Evolutionary conservation across 352 stramenopile species (phyloP).

Genomic region (Lagenidium sp.): DNA sequence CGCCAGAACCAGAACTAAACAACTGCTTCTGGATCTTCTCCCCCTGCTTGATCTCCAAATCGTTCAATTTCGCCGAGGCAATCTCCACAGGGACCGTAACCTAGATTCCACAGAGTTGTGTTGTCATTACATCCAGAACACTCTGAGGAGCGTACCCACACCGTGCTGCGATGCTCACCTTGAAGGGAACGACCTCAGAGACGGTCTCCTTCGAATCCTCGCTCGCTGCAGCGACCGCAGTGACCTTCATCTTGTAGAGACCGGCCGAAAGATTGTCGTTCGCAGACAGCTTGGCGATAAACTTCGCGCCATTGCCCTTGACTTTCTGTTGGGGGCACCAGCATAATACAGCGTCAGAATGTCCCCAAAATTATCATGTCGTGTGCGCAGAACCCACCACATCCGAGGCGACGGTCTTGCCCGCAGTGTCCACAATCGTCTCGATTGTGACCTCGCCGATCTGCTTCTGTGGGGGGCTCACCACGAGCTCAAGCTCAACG

Average conservation of each 20-base stretch:
- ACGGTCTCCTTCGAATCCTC: conserved; percentile 33
- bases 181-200: conserved; percentile 60
- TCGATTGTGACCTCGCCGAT: conserved; percentile 53
- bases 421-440: conserved; percentile 59
- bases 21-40: conserved; percentile 39
- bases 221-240: conserved; percentile 24
- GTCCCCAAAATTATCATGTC: too few relatives aligned
- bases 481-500: conserved; percentile 39
- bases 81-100: conserved; percentile 62
- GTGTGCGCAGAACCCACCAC: conserved; percentile 42
- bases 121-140: too few relatives aligned
- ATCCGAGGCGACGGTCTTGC: conserved; percentile 38
- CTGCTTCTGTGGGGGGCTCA: conserved; percentile 43
- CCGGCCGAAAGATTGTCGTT: conserved; percentile 39
- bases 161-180: too few relatives aligned
- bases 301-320: conserved; percentile 52
- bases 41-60: conserved; percentile 28
- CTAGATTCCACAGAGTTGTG: too few relatives aligned
- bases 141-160: too few relatives aligned
- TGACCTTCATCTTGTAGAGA: conserved; percentile 81
- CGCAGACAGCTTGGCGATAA: conserved; percentile 27
- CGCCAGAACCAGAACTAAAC: conserved; percentile 52
- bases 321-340: conserved; percentile 60
- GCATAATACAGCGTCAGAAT: too few relatives aligned
- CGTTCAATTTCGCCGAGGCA: conserved; percentile 43